Evolutionary conservation across 305 asterid species (phyloP), one percentile per base, ranked within the genome.

Genomic region (Solanum aculeatissimum): DNA sequence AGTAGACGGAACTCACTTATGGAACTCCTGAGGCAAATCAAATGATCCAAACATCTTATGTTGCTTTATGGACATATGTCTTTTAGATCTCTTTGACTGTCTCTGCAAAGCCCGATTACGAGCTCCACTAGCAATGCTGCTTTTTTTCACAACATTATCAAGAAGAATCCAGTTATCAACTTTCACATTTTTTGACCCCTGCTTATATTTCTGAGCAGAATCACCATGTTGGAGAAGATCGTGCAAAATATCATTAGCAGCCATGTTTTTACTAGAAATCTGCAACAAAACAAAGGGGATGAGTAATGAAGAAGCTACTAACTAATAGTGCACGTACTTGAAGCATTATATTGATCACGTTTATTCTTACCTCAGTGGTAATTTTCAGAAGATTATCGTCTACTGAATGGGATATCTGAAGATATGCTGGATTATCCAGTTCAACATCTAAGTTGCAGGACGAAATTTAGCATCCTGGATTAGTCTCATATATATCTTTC

Each of bases 191-290:
- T 88, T 93, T 42, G 97, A 95, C 81, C 98, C 98, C 74, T 94
- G 95, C 90, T 87, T 88, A 90, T 93, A 94, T 87, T 97, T 97
- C 83, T 92, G 90, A 77, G 97, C 98, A 19, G 97, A 90, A 90
- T 95, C 98, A 57, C 99, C 98, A 84, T 87, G 93, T 88, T 93
- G 98, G 87, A 95, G 90, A 84, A 95, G 94, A 81, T 97, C 93
- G 11, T 93, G 95, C 90, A 96, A 89, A 55, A 95, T 88, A 84
- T 89, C 85, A 82, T 92, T 91, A 71, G 94, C 94, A 29, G 85
- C 54, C 43, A 58, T 55, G 86, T 87, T 89, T 60, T 91, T 84
- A 88, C 93, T 88, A 63, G 93, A 86, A 77, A 85, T 86, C 97
- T 95, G 91, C 85, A 85, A 69, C 57, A 82, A 82, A 74, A 42